Conservation (phyloP, 2,329 filamentous ascomycete species). For the Chaetothyriales sp. region DNA sequence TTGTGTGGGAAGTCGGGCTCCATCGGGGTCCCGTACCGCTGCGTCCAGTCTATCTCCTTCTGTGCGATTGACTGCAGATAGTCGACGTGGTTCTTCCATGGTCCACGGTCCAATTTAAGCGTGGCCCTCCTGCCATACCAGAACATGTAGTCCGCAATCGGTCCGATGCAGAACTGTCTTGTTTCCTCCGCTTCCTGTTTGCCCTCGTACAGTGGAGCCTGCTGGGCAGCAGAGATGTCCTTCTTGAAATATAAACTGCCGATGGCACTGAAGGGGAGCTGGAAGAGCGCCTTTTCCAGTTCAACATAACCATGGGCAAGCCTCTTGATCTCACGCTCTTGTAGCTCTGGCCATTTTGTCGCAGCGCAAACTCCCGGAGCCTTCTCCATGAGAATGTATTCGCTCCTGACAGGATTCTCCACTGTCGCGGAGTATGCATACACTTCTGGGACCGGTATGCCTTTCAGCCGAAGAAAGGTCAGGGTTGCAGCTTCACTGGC, state of each 20-base stretch:
- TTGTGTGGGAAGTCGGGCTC: background rate
- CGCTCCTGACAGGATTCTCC: constrained; percentile 24
- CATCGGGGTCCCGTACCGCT: background rate
- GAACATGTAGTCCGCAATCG: background rate
- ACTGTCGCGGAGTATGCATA: constrained; percentile 21
- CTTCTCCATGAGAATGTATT: constrained; percentile 27
- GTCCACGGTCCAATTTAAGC: background rate
- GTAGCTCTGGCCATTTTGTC: constrained; percentile 20
- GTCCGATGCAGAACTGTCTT: background rate
- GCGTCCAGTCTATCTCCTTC: background rate
- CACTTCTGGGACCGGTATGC: constrained; percentile 24
- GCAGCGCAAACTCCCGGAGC: constrained; percentile 22
- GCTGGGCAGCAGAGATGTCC: background rate
- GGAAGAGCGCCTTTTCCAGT: background rate
- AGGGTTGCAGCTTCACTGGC: constrained; percentile 27
- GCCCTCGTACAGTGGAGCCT: background rate
- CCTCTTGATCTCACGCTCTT: background rate
- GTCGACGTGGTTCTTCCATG: background rate
- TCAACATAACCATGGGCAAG: background rate
- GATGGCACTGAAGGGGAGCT: background rate
- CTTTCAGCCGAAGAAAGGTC: constrained; percentile 19
- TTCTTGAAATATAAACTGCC: background rate
- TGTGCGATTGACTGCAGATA: background rate
- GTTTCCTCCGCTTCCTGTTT: background rate
- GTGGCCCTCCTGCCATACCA: background rate